These are phyloP conservation scores for Xylaria cubensis DNA, from an alignment of 495 filamentous ascomycete species.

Conservation along the genomic window DNA sequence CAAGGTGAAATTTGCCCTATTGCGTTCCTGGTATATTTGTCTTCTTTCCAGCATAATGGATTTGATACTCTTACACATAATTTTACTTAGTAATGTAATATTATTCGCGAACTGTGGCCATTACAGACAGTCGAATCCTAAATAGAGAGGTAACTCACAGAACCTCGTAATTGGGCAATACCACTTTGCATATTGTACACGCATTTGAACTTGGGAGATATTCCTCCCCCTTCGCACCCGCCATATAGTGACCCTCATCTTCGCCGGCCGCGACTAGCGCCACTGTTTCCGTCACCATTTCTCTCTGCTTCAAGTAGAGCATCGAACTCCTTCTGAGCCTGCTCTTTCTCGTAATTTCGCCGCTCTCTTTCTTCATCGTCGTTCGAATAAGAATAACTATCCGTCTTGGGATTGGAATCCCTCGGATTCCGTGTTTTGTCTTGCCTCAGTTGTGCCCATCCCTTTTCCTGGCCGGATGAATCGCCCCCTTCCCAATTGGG, in stretches of 20 bases:
- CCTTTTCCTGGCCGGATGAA: constrained; percentile 38
- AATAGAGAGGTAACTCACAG: neutral
- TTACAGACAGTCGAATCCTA: neutral
- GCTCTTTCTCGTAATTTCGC: constrained; percentile 46
- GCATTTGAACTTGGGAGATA: neutral
- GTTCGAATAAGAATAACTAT: constrained; percentile 44
- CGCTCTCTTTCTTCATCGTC: constrained; percentile 42
- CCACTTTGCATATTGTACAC: neutral
- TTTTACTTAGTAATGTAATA: constrained; percentile 10
- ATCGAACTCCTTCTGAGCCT: constrained; percentile 56
- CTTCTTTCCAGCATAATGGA: neutral
- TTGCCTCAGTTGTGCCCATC: constrained; percentile 37
- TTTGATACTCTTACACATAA: neutral
- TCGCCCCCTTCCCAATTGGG: constrained; percentile 34
- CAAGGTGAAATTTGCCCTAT: neutral
- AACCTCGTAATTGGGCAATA: constrained; percentile 5
- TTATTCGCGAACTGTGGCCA: too few species aligned
- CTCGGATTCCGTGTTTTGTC: constrained; percentile 30
- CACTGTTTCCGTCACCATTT: constrained; percentile 26
- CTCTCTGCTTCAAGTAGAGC: constrained; percentile 44
- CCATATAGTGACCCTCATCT: neutral
- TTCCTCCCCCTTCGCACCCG: neutral
- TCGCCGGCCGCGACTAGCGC: constrained; percentile 8
- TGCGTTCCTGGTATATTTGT: neutral
- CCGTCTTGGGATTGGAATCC: constrained; percentile 30